Evolutionary conservation across 2,329 filamentous ascomycete species (phyloP).

Genomic region (Diaporthe amygdali): DNA sequence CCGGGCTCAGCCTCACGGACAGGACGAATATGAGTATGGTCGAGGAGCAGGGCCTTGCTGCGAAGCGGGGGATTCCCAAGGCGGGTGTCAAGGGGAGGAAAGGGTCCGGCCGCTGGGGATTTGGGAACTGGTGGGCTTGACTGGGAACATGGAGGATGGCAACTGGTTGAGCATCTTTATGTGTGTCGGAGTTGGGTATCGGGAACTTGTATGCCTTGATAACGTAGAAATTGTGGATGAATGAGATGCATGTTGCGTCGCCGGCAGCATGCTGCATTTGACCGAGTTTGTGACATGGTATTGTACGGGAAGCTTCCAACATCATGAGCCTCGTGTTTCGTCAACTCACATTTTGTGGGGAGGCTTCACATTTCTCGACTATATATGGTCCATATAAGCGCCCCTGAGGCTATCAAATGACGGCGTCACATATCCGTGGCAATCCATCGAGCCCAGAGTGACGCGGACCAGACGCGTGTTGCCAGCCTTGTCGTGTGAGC

Average conservation of each 20-base stretch:
- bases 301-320: neutral
- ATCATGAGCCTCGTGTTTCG: no score
- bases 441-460: neutral
- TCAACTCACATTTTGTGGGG: no score
- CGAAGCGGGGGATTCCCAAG: constrained; percentile 17
- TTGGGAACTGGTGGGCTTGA: constrained; percentile 25
- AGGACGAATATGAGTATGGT: constrained; percentile 19
- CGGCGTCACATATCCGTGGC: neutral
- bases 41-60: neutral
- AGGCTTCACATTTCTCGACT: neutral
- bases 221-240: neutral
- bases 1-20: constrained; percentile 21
- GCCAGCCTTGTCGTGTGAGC: no score
- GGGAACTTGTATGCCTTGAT: neutral
- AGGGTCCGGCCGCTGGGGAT: constrained; percentile 22
- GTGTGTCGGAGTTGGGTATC: neutral
- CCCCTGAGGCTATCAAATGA: neutral
- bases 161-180: neutral
- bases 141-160: neutral
- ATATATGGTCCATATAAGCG: neutral
- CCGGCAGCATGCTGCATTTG: neutral
- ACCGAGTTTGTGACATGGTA: neutral
- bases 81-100: neutral
- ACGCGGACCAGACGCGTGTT: neutral
- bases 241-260: neutral